Evolutionary conservation across 2,329 filamentous ascomycete genomes (phyloP), one percentile per base, ranked within the genome.

Genomic region (Cytospora mali): DNA sequence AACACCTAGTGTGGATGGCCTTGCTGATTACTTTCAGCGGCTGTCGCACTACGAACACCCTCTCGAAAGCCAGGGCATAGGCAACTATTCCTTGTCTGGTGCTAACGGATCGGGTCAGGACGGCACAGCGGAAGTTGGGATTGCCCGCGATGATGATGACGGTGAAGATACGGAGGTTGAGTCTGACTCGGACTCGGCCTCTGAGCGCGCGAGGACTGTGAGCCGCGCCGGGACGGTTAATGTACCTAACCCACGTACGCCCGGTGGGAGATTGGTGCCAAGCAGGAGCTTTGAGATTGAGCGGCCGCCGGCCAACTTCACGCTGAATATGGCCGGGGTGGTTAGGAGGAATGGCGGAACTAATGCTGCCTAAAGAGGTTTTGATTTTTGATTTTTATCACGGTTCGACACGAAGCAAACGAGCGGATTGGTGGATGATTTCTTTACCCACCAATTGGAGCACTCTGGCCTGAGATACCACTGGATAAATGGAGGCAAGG

Each of bases 1-100:
- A 18, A 85, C 84, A 64, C 79, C 85, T 27, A 81, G 87, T 76
- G 80, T 92, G 73, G 75, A 93, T 78, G 76, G 88, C 0, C 75
- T 97, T 53, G 90, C 92, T 1, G 93, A 97, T 71, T 97, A 97
- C 74, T 97, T 97, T 73, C 81, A 88, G 0, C 86, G 93, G 1
- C 77, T 96, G 46, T 90, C 90, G 0, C 84, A 92, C 67, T 89
- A 91, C 61, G 88, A 92, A 2, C 77, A 78, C 23, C 56, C 58
- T 16, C 31, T 25, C 2, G 27, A 51, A 11, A 11, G 51, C 10
- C 48, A 39, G 21, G 27, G 16, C 13, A 46, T 29, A 16, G 46
- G 21, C 14, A 53, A 56, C 11, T 66, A 64, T 9, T 52, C 57
- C 10, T 21, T 58, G 31, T 53, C 62, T 14, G 58, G 55, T 18